Evolutionary conservation across 1,284 basidiomycete species (phyloP).

Genomic region (Paramarasmius palmivorus): DNA sequence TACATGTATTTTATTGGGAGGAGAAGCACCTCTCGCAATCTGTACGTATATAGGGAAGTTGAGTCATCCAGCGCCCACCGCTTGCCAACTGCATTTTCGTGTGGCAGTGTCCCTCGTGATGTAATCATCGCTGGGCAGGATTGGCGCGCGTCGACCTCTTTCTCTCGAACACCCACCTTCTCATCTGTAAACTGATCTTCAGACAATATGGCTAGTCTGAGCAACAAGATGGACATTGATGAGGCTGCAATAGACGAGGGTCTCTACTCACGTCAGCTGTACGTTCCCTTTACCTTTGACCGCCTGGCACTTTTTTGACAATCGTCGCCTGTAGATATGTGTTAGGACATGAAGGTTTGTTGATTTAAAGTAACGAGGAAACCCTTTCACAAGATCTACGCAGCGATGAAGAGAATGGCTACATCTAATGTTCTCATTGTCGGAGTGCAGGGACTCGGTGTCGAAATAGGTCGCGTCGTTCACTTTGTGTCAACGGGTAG

Average conservation of each 20-base stretch:
- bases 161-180: constrained; percentile 1
- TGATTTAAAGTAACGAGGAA: neutral
- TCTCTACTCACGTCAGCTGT: constrained; percentile 96
- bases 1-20: too few relatives aligned
- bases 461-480: constrained; percentile 82
- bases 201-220: constrained; percentile 48
- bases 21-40: too few relatives aligned
- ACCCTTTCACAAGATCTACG: neutral
- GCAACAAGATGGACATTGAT: constrained; percentile 78
- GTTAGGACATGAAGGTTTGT: constrained; percentile 88
- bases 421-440: constrained; percentile 94
- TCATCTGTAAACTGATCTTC: constrained; percentile 5
- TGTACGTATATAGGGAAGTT: too few relatives aligned
- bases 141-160: neutral
- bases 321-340: constrained; percentile 71
- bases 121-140: too few relatives aligned
- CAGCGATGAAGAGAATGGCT: constrained; percentile 99
- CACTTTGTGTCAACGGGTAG: constrained; percentile 6
- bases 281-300: constrained; percentile 33
- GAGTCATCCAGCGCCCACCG: too few relatives aligned
- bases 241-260: constrained; percentile 88
- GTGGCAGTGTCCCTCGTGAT: too few relatives aligned
- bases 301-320: constrained; percentile 17
- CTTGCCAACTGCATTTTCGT: too few relatives aligned
- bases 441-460: constrained; percentile 91